phyloP scores from a whole-genome alignment of 2,329 filamentous ascomycete genomes.

The Diaporthe vexans region DNA sequence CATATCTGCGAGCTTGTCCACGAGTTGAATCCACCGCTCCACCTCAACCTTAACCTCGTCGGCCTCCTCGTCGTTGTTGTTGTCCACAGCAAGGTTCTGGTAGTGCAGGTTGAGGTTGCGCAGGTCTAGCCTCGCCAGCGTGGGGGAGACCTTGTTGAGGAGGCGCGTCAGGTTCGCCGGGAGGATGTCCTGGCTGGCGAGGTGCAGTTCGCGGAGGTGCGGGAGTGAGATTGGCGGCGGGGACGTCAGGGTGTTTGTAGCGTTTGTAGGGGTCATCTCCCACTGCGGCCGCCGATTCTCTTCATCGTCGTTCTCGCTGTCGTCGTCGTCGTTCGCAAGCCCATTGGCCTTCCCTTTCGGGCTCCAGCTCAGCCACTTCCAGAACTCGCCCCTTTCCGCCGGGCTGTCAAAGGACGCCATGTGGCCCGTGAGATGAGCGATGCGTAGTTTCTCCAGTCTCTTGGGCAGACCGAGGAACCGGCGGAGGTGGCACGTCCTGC shows the following conservation, averaged over 20 bases:
- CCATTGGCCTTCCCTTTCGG: conserved; percentile 25
- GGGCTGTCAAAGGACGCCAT: no score
- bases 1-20: neutral
- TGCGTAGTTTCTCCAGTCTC: neutral
- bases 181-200: conserved; percentile 4
- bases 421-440: neutral
- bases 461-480: conserved; percentile 17
- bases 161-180: neutral
- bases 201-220: conserved; percentile 20
- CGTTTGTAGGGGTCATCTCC: neutral
- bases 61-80: neutral
- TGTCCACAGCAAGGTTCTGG: neutral
- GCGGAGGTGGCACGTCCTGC: conserved; percentile 15
- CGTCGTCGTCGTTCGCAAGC: neutral
- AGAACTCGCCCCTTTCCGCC: neutral
- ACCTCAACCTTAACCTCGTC: neutral
- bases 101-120: conserved; percentile 18
- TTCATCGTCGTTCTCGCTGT: neutral
- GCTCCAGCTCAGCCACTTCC: conserved; percentile 15
- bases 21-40: neutral
- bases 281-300: neutral
- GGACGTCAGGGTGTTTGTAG: neutral
- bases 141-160: conserved; percentile 16
- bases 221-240: conserved; percentile 3
- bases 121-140: conserved; percentile 13